Evolutionary conservation across 106 monocot genomes (phyloP).

Genomic region (Dendrobium nobile): DNA sequence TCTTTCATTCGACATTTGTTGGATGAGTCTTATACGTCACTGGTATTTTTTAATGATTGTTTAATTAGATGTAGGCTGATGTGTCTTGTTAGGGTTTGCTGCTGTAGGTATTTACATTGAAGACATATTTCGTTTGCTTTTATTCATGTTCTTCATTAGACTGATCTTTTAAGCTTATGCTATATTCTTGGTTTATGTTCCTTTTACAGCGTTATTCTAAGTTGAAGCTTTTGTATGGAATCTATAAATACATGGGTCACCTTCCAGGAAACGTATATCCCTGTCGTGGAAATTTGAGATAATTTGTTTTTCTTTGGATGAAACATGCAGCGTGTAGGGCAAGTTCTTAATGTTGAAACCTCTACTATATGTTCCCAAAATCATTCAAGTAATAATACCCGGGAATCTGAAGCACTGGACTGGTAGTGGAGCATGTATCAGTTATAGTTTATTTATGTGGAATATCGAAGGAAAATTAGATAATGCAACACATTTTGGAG

Average conservation of each 20-base stretch:
- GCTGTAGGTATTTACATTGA: background rate
- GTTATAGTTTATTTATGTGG: background rate
- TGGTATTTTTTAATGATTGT: background rate
- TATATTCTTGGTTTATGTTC: background rate
- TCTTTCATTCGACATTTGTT: background rate
- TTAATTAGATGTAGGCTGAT: background rate
- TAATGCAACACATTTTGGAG: background rate
- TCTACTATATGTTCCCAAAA: background rate
- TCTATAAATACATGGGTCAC: background rate
- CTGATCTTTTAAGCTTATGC: background rate
- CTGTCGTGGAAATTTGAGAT: too few relatives aligned
- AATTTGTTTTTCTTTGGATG: background rate
- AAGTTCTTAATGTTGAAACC: background rate
- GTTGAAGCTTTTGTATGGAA: background rate
- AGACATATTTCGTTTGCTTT: background rate
- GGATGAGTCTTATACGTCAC: background rate
- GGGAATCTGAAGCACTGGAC: background rate
- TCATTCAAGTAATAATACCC: background rate
- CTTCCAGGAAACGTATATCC: too few relatives aligned
- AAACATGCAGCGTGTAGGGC: background rate
- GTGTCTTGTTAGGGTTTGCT: background rate
- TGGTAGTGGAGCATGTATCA: background rate
- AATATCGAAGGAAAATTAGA: background rate
- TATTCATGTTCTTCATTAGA: background rate
- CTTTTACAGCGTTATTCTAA: background rate